Evolutionary conservation across 2,329 filamentous ascomycete genomes (phyloP), one percentile per base, ranked within the genome.

Genomic region (Fusarium sublunatum): DNA sequence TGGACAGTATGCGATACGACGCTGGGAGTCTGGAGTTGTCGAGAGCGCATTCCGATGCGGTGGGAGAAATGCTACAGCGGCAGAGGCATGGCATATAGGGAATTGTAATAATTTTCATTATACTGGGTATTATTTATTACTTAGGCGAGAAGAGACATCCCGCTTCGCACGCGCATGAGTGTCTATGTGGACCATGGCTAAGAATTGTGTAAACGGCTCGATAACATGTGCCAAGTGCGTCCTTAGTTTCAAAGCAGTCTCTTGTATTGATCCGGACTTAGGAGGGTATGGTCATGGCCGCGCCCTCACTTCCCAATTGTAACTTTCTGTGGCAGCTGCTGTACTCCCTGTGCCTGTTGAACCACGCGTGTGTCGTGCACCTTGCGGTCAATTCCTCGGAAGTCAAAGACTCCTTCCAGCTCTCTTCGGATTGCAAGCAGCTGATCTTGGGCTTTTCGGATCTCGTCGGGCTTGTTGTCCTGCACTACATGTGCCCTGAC

Each of bases 381-480:
- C 55, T 81, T 81, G 45, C 85, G 81, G 61, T 86, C 84, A 46
- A 83, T 78, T 4, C 75, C 68, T 53, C 78, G 77, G 64, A 87
- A 85, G 32, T 83, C 79, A 58, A 87, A 84, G 1, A 82, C 79
- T 1, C 83, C 82, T 3, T 80, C 77, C 7, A 87, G 75, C 47
- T 85, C 80, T 11, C 73, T 74, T 31, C 79, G 77, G 2, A 83
- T 73, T 1, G 72, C 76, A 15, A 81, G 62, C 6, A 89, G 74
- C 60, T 81, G 78, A n/a, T 83, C 82, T 36, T 82, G 80, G 0
- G 79, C 85, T 64, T 85, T 82, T 40, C 82, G 78, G 28, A 88
- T 79, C 68, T 85, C 84, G 34, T 86, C 84, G 0, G 85, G 85
- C 47, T 84, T 82, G 63, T 80, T 84, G 49, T 86, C 84, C 55